Conservation (phyloP, 139 green algal species). For the Trebouxia sp. region DNA sequence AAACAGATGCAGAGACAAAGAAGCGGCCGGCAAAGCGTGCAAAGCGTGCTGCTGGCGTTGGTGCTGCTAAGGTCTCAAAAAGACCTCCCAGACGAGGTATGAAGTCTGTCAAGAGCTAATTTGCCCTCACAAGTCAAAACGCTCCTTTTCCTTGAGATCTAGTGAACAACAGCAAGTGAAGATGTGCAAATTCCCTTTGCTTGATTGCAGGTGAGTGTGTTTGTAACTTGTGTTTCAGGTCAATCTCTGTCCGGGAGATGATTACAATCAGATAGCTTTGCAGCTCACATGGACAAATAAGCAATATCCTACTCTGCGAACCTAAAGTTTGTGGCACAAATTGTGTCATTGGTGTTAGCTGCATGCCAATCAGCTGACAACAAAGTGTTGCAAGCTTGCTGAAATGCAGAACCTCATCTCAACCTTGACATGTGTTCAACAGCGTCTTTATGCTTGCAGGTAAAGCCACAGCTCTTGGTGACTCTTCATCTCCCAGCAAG, state of each 20-base stretch:
- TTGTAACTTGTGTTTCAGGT: too few relatives aligned
- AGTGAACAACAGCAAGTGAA: too few relatives aligned
- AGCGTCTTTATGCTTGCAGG: background rate
- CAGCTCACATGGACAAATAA: too few relatives aligned
- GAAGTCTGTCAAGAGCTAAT: background rate
- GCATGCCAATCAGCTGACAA: too few relatives aligned
- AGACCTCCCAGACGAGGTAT: background rate
- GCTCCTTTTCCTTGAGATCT: background rate
- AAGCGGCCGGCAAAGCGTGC: constrained; percentile 1
- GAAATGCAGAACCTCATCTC: background rate
- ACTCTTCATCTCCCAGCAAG: background rate
- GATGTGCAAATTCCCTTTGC: too few relatives aligned
- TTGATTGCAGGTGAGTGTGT: too few relatives aligned
- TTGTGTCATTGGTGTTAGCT: too few relatives aligned
- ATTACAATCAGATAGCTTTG: too few relatives aligned
- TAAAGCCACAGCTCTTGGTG: background rate
- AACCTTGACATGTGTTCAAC: background rate
- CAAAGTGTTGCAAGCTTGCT: too few relatives aligned
- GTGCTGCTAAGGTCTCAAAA: background rate
- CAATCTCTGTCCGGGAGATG: too few relatives aligned
- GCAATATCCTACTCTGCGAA: too few relatives aligned
- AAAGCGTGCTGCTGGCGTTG: background rate
- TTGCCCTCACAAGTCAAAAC: background rate
- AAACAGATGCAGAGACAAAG: background rate
- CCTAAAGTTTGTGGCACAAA: too few relatives aligned